phyloP scores from a whole-genome alignment of 2,329 filamentous ascomycete species.

The Fusarium subtropicale region DNA sequence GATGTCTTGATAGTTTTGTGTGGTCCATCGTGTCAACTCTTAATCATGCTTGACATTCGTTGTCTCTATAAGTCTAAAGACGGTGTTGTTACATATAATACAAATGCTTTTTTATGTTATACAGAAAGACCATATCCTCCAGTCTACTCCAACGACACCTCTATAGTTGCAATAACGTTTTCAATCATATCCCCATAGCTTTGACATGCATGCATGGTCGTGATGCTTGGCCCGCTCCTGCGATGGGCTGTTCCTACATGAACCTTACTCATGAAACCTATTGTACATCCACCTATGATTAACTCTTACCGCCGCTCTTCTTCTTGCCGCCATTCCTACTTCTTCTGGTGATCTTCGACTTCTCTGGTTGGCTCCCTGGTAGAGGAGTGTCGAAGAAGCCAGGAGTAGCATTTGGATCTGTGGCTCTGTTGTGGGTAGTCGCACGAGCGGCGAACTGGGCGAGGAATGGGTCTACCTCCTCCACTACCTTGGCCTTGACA shows the following conservation, averaged over 20 bases:
- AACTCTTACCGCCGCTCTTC: neutral
- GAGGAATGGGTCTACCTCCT: constrained; percentile 4
- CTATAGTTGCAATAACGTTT: neutral
- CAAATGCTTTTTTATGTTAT: constrained; percentile 4
- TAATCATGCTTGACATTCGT: neutral
- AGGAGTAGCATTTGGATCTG: neutral
- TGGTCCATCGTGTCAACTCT: neutral
- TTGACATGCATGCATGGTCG: neutral
- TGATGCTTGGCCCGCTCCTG: neutral
- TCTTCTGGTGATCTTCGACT: neutral
- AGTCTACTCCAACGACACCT: neutral
- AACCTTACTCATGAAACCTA: neutral
- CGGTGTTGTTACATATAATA: constrained; percentile 34
- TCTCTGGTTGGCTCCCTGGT: neutral
- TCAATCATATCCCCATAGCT: neutral
- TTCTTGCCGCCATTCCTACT: neutral
- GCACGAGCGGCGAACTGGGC: constrained; percentile 13
- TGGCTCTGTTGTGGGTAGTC: constrained; percentile 5
- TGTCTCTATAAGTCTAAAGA: constrained; percentile 2
- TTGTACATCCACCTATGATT: neutral
- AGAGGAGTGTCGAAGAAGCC: constrained; percentile 20
- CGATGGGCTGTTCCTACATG: neutral
- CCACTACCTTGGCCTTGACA: neutral
- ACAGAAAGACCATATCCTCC: neutral
- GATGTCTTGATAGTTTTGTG: neutral